phyloP scores from a whole-genome alignment of 331 rosid species.

The Rosa hybrid region DNA sequence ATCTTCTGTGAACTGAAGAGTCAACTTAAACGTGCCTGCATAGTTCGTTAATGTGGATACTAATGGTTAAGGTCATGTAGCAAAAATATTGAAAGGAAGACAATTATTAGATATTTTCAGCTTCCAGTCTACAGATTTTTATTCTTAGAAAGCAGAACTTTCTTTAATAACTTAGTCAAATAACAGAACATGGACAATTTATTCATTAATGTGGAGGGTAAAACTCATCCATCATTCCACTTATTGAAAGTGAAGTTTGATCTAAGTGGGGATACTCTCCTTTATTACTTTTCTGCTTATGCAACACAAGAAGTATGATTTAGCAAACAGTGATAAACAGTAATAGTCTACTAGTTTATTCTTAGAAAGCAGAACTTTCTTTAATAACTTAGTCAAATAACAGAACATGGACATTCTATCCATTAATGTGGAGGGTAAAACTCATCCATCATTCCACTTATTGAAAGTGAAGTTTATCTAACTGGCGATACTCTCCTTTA shows the following conservation, averaged over 20 bases:
- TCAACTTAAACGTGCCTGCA: conserved; percentile 93
- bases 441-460: neutral
- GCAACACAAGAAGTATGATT: neutral
- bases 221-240: neutral
- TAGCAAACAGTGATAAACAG: neutral
- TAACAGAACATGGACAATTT: neutral
- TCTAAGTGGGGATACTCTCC: neutral
- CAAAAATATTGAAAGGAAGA: neutral
- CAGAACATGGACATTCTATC: neutral
- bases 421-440: neutral
- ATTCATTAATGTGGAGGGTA: neutral
- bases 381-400: neutral
- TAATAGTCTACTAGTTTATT: neutral
- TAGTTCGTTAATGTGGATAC: conserved; percentile 25
- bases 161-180: neutral
- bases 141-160: neutral
- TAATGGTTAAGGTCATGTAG: neutral
- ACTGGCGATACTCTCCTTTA: neutral
- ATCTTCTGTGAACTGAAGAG: conserved; percentile 91
- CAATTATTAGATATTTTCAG: neutral
- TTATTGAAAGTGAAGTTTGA: neutral
- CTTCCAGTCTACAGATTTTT: neutral
- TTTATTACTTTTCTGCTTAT: neutral
- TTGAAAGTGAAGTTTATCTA: neutral
- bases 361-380: neutral